These are phyloP conservation scores for Papiliotrema terrestris DNA, from an alignment of 1,284 basidiomycete genomes.

Conservation along the genomic window DNA sequence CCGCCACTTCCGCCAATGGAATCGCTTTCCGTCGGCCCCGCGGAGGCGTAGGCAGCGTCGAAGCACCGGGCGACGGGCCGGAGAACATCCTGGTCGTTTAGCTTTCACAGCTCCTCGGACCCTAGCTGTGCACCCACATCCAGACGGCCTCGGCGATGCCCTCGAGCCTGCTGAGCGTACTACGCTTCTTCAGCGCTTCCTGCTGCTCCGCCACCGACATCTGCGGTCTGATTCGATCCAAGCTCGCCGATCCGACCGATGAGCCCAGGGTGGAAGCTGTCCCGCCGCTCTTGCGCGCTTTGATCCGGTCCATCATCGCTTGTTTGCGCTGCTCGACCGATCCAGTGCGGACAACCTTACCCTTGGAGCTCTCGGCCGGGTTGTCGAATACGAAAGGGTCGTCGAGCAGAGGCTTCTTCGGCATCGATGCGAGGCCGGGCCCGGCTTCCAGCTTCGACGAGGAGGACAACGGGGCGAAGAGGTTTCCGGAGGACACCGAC, in stretches of 20 bases:
- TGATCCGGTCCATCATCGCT: slow-evolving; percentile 46
- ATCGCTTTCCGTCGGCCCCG: slow-evolving; percentile 41
- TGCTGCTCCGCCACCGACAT: slow-evolving; percentile 29
- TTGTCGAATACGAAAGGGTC: slow-evolving; percentile 35
- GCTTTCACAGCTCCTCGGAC: neutral
- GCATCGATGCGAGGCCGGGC: slow-evolving; percentile 14
- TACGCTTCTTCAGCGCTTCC: slow-evolving; percentile 46
- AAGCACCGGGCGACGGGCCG: slow-evolving; percentile 26
- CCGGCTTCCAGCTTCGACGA: slow-evolving; percentile 8
- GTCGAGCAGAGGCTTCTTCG: slow-evolving; percentile 27
- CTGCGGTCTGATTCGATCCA: slow-evolving; percentile 4
- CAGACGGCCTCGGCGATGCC: slow-evolving; percentile 49
- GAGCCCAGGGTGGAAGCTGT: slow-evolving; percentile 25
- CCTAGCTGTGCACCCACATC: slow-evolving; percentile 35
- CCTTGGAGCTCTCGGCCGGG: slow-evolving; percentile 13
- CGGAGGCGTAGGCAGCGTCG: slow-evolving; percentile 26
- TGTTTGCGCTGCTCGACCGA: slow-evolving; percentile 39
- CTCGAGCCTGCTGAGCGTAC: slow-evolving; percentile 46
- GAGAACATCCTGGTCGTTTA: slow-evolving; percentile 41
- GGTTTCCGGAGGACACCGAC: slow-evolving; percentile 27
- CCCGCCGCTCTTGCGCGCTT: slow-evolving; percentile 33
- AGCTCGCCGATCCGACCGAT: slow-evolving; percentile 15
- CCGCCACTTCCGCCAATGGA: slow-evolving; percentile 43
- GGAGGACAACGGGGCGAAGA: slow-evolving; percentile 20
- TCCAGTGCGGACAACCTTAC: slow-evolving; percentile 25